Conservation (phyloP, 352 stramenopile species). For the Phytophthora constricta region DNA sequence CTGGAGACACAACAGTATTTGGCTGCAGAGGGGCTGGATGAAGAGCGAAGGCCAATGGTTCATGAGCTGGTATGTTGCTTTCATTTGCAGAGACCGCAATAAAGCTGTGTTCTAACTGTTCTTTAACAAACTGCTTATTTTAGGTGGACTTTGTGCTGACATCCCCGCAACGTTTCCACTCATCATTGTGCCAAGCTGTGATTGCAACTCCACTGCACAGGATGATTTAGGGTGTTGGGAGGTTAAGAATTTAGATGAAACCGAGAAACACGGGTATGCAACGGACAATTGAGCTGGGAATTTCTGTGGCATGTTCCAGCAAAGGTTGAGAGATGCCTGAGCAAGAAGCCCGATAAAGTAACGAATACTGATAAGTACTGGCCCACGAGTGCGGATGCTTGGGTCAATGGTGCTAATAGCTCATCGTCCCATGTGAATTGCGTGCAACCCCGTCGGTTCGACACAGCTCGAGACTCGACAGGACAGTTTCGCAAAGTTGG, state of each 20-base stretch:
- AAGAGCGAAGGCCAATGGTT: slow-evolving; percentile 45
- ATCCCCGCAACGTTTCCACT: slow-evolving; percentile 61
- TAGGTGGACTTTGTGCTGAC: slow-evolving; percentile 77
- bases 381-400: too few relatives aligned
- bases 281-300: slow-evolving; percentile 18
- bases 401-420: not conserved
- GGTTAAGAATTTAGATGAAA: slow-evolving; percentile 1
- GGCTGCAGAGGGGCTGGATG: slow-evolving; percentile 44
- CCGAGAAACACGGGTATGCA: slow-evolving; percentile 9
- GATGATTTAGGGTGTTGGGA: slow-evolving; percentile 6
- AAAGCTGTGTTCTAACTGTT: too few relatives aligned
- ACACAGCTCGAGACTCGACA: not conserved
- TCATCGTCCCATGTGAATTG: slow-evolving; percentile 17
- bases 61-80: slow-evolving; percentile 72
- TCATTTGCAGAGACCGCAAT: too few relatives aligned
- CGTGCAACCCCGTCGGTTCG: slow-evolving; percentile 26
- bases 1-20: slow-evolving; percentile 64
- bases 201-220: slow-evolving; percentile 31
- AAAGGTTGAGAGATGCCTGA: not conserved
- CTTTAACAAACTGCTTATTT: slow-evolving; percentile 12
- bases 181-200: slow-evolving; percentile 65
- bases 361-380: too few relatives aligned
- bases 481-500: slow-evolving; percentile 8
- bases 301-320: slow-evolving; percentile 5
- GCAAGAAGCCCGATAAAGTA: too few relatives aligned